Base-by-base conservation (phyloP, 192 early-diverging fungal genomes). In the Helicostylum pulchrum region DNA sequence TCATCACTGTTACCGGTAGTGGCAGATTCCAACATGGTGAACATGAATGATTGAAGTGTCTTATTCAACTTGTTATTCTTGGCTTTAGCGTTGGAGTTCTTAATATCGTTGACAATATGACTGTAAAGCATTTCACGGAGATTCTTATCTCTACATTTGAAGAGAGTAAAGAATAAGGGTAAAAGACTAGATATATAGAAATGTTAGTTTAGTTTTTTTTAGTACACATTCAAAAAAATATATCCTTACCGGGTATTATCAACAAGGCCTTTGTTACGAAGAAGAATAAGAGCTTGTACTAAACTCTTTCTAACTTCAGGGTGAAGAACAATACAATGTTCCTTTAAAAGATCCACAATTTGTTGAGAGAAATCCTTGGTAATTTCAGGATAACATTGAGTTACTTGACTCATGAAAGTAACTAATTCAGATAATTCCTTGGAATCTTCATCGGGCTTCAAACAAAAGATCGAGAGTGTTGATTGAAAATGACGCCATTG, bases 51-150 rank as follows among this genome's bases (percentile, higher is more conserved):
- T 79, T 98, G 97, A 47, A 99, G 80, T 17, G 90, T 87, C 73
- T 96, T 98, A 88, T 99, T 99, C 53, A 99, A 80, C 74, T 92
- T 93, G 85, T 97, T 95, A 83, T 99, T 97, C 76, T 94, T 95
- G 30, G 86, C 81, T 71, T 94, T 95, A 32, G 80, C 83, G 79
- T 98, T 99, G 49, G 93, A 84, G 55, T 84, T 87, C 72, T 94
- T 94, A 80, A 99, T 95, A 76, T 99, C 95, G 53, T 82, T 88
- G 1, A 99, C 93, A 68, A 99, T 98, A 75, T 97, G 92, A 51
- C 75, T 85, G 78, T 97, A 96, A 26, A 99, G 81, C 64, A 91
- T 72, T 53, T 90, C 85, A 42, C 97, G 87, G 53, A 99, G 87
- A 31, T 80, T 75, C 75, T 98, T 98, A 80, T 99, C 97, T 53